Conservation (phyloP, 768 basidiomycete species). For the Rhodotorula taiwanensis region DNA sequence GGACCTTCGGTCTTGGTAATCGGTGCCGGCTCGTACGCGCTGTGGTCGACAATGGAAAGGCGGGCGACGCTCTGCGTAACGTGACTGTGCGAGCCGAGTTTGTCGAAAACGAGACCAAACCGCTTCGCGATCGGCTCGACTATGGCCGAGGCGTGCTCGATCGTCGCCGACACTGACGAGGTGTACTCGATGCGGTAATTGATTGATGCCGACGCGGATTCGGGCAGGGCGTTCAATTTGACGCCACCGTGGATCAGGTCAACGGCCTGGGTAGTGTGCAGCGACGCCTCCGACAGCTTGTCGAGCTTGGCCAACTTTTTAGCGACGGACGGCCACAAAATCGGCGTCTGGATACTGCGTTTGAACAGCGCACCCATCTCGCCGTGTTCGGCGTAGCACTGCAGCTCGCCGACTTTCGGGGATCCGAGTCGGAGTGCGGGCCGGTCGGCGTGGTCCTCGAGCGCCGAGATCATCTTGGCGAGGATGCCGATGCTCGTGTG, state of each 20-base stretch:
- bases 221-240: slow-evolving; percentile 36
- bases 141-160: slow-evolving; percentile 8
- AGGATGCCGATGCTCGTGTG: slow-evolving; percentile 80
- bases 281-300: slow-evolving; percentile 40
- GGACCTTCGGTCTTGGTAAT: slow-evolving; percentile 9
- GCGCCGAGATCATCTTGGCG: slow-evolving; percentile 59
- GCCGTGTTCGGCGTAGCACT: slow-evolving; percentile 62
- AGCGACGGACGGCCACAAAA: slow-evolving; percentile 49
- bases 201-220: not conserved
- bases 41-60: not conserved
- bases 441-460: slow-evolving; percentile 58
- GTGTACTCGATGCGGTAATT: slow-evolving; percentile 35
- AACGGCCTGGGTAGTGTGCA: slow-evolving; percentile 67
- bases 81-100: not conserved
- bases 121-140: slow-evolving; percentile 16
- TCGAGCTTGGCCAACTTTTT: slow-evolving; percentile 45
- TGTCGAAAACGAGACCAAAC: slow-evolving; percentile 18
- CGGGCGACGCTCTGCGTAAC: slow-evolving; percentile 1
- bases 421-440: slow-evolving; percentile 41
- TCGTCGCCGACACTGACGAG: slow-evolving; percentile 11
- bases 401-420: slow-evolving; percentile 48
- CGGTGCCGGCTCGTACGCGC: slow-evolving; percentile 27
- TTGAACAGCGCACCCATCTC: slow-evolving; percentile 54
- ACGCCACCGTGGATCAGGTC: slow-evolving; percentile 51
- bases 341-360: slow-evolving; percentile 40